phyloP scores from a whole-genome alignment of 148 eudicot genomes.

The Dianthus caryophyllus region DNA sequence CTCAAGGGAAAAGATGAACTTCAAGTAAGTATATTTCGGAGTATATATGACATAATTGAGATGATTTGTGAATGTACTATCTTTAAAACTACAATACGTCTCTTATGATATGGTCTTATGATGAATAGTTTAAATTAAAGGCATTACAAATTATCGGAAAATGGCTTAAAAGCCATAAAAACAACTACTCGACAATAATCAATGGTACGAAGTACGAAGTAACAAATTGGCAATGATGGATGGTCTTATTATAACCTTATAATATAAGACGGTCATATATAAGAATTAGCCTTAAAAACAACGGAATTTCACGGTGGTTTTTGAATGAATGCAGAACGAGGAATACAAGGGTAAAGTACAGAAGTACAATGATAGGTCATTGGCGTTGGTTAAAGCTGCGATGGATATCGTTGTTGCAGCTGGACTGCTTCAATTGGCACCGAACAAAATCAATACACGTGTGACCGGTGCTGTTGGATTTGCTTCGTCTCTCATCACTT shows the following conservation, averaged over 20 bases:
- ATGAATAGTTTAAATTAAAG: no score
- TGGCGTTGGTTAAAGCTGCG: constrained; percentile 70
- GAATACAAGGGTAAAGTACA: constrained; percentile 56
- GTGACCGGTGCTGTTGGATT: constrained; percentile 94
- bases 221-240: no score
- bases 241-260: no score
- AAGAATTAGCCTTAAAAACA: no score
- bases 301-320: constrained; percentile 1
- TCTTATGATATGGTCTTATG: no score
- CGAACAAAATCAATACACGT: constrained; percentile 88
- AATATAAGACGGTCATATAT: no score
- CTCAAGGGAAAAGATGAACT: constrained; percentile 59
- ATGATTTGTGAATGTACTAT: background rate
- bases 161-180: no score
- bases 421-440: constrained; percentile 88
- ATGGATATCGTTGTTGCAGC: constrained; percentile 87
- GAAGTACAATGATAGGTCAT: constrained; percentile 74
- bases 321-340: constrained; percentile 53
- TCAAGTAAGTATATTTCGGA: constrained; percentile 48
- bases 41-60: background rate
- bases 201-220: no score
- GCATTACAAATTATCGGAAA: no score
- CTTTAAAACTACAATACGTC: no score
- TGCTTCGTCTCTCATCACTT: constrained; percentile 80
- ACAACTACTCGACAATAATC: no score